A percentile compares a stretch with the other conserved stretches of the same genome.
phyloP scores from a whole-genome alignment of 2,329 filamentous ascomycete species.

The Periconia sp. region DNA sequence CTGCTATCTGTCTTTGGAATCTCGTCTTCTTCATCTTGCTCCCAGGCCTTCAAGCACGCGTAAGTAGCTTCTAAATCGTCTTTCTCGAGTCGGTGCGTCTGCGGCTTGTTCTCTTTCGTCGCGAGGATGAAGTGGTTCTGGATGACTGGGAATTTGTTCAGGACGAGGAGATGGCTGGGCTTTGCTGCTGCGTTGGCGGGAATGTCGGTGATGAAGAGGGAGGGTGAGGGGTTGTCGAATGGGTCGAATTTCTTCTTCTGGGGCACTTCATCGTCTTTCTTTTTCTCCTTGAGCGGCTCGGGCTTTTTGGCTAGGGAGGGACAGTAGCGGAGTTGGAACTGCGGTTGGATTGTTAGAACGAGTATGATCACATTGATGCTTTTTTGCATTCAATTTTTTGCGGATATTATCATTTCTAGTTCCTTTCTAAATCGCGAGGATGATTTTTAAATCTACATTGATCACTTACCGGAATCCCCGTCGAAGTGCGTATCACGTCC shows the following conservation, averaged over 20 bases:
- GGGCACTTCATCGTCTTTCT: background rate
- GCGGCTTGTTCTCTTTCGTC: constrained; percentile 64
- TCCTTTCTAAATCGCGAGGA: background rate
- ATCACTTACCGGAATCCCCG: constrained; percentile 40
- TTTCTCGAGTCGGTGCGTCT: constrained; percentile 64
- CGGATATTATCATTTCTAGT: too few species aligned
- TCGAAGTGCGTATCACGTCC: constrained; percentile 39
- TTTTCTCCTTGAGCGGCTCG: constrained; percentile 41
- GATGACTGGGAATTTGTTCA: constrained; percentile 76
- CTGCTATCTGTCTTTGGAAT: background rate
- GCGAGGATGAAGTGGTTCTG: constrained; percentile 72
- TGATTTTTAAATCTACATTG: constrained; percentile 2
- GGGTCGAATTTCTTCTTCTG: constrained; percentile 53
- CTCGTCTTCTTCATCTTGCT: constrained; percentile 13
- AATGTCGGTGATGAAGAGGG: constrained; percentile 58
- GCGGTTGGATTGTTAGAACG: background rate
- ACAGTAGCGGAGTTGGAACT: constrained; percentile 76
- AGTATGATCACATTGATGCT: too few species aligned
- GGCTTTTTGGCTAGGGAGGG: constrained; percentile 70
- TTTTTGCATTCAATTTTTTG: too few species aligned
- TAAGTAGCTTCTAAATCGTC: constrained; percentile 64
- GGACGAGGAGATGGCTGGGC: constrained; percentile 63
- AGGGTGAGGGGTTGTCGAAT: constrained; percentile 62
- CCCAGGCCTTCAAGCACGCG: constrained; percentile 63
- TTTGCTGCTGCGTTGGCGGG: constrained; percentile 25